These are phyloP conservation scores for Hyparrhenia diplandra DNA, from an alignment of 176 grass and related monocot species.

Conservation along the genomic window DNA sequence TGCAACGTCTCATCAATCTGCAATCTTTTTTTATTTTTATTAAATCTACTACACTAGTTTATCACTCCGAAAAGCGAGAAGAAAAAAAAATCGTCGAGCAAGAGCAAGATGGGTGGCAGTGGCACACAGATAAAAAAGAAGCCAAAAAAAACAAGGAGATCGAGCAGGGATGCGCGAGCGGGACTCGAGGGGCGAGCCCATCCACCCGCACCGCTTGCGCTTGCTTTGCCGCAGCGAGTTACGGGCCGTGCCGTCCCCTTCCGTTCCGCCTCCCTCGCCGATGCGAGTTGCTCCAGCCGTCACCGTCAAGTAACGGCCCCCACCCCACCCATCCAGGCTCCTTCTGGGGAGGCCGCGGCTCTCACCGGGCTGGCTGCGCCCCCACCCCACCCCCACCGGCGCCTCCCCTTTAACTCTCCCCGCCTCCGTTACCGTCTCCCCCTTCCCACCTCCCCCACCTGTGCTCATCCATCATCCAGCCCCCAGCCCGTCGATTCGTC, in stretches of 20 bases:
- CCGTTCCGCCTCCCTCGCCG: background rate
- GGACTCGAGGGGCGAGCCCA: background rate
- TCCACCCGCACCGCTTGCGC: background rate
- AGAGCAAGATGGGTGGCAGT: background rate
- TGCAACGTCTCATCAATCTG: background rate
- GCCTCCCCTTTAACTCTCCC: slow-evolving; percentile 31
- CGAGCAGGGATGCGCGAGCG: background rate
- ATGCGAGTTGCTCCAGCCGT: slow-evolving; percentile 31
- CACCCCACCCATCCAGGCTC: slow-evolving; percentile 29
- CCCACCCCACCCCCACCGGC: slow-evolving; percentile 26
- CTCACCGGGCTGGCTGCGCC: background rate
- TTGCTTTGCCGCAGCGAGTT: background rate
- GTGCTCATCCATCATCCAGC: background rate
- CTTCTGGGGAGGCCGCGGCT: slow-evolving; percentile 57
- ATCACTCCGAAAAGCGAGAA: background rate
- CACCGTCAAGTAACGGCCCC: slow-evolving; percentile 70
- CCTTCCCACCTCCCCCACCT: slow-evolving; percentile 18
- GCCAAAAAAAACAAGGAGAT: background rate
- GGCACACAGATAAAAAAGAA: background rate
- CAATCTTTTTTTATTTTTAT: background rate
- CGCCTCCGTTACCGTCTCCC: slow-evolving; percentile 45
- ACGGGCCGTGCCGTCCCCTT: background rate
- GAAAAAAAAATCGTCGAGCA: background rate
- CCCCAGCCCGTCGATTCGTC: slow-evolving; percentile 11
- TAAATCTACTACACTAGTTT: background rate